Base-by-base conservation (phyloP, 2,329 filamentous ascomycete genomes). In the Hypoxylon sp. region DNA sequence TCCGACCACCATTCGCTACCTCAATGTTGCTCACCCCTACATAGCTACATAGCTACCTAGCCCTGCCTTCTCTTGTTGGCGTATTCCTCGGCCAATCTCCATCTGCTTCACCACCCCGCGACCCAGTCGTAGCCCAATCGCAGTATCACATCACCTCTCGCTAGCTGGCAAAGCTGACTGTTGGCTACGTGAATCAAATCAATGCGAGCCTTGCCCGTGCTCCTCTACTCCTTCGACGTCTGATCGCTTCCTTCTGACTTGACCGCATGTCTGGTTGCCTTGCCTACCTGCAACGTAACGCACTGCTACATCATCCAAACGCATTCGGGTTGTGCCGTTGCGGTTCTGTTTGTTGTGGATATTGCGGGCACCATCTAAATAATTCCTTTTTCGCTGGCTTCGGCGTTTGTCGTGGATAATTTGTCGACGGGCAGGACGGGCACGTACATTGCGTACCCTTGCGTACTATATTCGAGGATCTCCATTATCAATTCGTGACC, bases 21-120 rank as follows among this genome's bases (percentile, higher is more conserved):
- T 26, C n/a, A n/a, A n/a, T n/a, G n/a, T n/a, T 32, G 20, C 26
- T 26, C 32, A 46, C 20, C 33, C 50, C 51, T 51, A 28, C 48
- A 24, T 40, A 58, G 52, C 53, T n/a, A n/a, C n/a, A n/a, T n/a
- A n/a, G n/a, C n/a, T n/a, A 28, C 48, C 30, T 40, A 58, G 52
- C 53, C 48, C 63, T 61, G 53, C 49, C 28, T 20, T 32, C 33
- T 52, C 26, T 57, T 20, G 66, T 61, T 66, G 56, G 61, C 54
- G 51, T 50, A 32, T 56, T 59, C 38, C 50, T 64, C 33, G 49
- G 53, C 66, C 60, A 69, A 68, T 69, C 56, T 54, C 30, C 58
- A 51, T 56, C 48, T 54, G 32, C 57, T 30, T 26, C 62, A 54
- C 57, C 36, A 59, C 64, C 49, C 56, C 44, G 56, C 52, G 48